Base-by-base conservation (phyloP, 441 rosid species). In the Geranium incanum region DNA sequence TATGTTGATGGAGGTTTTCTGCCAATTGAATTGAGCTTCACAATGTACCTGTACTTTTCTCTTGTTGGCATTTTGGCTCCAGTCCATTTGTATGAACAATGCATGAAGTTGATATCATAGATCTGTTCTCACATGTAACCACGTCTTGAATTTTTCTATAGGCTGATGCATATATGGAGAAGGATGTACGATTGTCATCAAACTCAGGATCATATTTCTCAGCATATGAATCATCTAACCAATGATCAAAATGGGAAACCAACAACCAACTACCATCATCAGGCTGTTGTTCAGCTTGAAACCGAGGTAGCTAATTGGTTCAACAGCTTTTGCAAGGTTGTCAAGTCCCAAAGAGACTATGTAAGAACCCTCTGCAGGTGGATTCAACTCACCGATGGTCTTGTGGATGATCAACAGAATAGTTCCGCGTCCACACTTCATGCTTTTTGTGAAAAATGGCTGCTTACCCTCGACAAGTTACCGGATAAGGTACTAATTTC, bases 101-200 rank as follows among this genome's bases (percentile, higher is more conserved):
- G 28, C 9, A 21, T 33, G 55, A 15, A 2, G 52, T 64, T 63
- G 52, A 36, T n/a, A 16, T 62, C 41, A 18, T 65, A 9, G 52
- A 50, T 55, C 18, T 68, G 57, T 57, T 70, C 75, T 78, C 64
- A 59, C 66, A 71, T 39, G 50, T 63, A 64, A 15, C n/a, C 48
- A n/a, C 57, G 5, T 62, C 68, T 48, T 67, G 69, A 41, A 37
- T 74, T 65, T 50, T 69, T 63, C 55, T 59, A 36, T 81, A 94
- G 98, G 80, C 82, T 88, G 75, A 80, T 77, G 75, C 90, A 80
- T 67, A 82, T 85, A 88, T 94, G 97, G 98, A 86, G 79, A 70
- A 83, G 79, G 69, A 94, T 94, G 96, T 84, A 79, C 50, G 90
- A 86, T 72, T 88, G 93, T 67, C 97, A 91, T 78, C 90, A 86